Base-by-base conservation (phyloP, 768 basidiomycete species). In the Suillus subluteus region DNA sequence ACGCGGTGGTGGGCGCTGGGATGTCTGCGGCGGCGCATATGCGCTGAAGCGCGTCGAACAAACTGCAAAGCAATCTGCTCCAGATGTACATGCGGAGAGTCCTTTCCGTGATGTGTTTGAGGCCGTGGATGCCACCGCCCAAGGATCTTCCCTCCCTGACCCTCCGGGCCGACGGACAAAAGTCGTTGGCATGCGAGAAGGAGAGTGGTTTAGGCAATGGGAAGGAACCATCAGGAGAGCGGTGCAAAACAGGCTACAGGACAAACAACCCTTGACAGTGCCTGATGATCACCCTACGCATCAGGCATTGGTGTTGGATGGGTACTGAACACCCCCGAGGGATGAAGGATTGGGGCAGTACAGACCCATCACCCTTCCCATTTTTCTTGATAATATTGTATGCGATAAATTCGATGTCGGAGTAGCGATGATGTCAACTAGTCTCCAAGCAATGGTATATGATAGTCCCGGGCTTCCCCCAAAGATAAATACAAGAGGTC, bases 171-270 rank as follows among this genome's bases (percentile, higher is more conserved):
- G 68, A 71, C 65, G 2, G 13, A 80, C 79, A 67, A 78, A 79
- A 71, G 69, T 87, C 11, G 72, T 87, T 2, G 94, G 93, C 6
- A 72, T 87, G 65, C 82, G 82, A 67, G 94, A 95, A 76, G 90
- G 88, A 9, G 86, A 90, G 68, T 96, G 93, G 93, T 91, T 94
- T 74, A 84, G 82, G 74, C 81, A 80, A 63, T 95, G 94, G 92
- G 91, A 94, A 72, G 81, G 80, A 32, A 81, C 87, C 1, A 92
- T 96, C 63, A 80, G 80, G 52, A 82, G 85, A 30, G 87, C 87
- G 0, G 91, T 94, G 2, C 67, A 79, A 6, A 76, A 74, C 62
- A 79, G 81, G 23, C 79, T 84, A 69, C 81, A 80, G 44, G 66
- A 64, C 8, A 55, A 66, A 43, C 66, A 72, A 61, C 83, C 84